phyloP scores from a whole-genome alignment of 78 protist genomes.

The Fonticula alba region DNA sequence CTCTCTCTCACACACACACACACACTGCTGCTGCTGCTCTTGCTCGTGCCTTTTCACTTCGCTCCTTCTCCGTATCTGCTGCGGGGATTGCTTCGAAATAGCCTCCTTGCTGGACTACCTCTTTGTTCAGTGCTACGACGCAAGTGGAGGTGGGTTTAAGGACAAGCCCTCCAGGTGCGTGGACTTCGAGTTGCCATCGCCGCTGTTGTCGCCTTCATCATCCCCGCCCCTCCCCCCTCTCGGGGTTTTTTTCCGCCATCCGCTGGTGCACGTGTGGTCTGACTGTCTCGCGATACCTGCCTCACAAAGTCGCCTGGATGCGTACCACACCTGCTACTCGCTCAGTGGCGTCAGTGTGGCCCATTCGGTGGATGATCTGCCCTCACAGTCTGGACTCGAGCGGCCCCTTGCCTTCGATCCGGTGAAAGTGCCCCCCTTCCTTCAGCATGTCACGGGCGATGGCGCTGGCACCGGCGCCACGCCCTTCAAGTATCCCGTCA shows the following conservation, averaged over 20 bases:
- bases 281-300: too few relatives aligned
- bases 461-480: too few relatives aligned
- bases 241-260: background rate
- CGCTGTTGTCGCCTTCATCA: background rate
- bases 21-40: background rate
- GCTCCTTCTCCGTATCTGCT: too few relatives aligned
- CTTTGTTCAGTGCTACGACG: background rate
- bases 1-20: background rate
- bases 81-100: too few relatives aligned
- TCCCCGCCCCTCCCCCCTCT: background rate
- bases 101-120: too few relatives aligned
- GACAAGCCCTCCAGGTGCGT: background rate
- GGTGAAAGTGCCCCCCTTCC: too few relatives aligned
- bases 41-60: background rate
- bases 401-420: too few relatives aligned
- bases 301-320: constrained; percentile 37
- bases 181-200: background rate
- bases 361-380: too few relatives aligned
- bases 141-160: background rate
- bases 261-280: background rate
- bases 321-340: constrained; percentile 81
- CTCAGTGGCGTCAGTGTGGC: constrained; percentile 47
- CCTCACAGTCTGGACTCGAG: too few relatives aligned
- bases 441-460: too few relatives aligned
- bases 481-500: too few relatives aligned